Base-by-base conservation (phyloP, 2,329 filamentous ascomycete genomes). In the Onygena corvina region DNA sequence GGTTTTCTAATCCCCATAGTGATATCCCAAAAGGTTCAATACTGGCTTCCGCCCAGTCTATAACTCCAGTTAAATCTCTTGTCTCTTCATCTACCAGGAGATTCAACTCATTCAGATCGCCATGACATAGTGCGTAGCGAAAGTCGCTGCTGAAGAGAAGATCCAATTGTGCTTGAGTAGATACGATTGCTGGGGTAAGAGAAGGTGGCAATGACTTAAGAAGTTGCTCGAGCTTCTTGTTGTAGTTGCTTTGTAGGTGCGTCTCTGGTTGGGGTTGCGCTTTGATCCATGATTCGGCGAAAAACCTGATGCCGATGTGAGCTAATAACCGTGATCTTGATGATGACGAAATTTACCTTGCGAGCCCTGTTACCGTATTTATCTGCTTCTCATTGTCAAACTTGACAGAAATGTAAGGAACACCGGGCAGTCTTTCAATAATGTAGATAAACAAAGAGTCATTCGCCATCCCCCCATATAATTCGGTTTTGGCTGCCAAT, bases 361-460 rank as follows among this genome's bases (percentile, higher is more conserved):
- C 40, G n/a, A 45, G 40, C n/a, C 40, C 40, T 45, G 29, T n/a
- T 20, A 45, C 40, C 14, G 40, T 45, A 27, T 45, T 45, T 23
- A 45, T 29, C 40, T 45, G 40, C 27, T 30, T 45, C 40, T 45
- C 40, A 21, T 27, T 33, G 8, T 33, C 16, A 21, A 50, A 23
- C 1, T 16, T 45, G 33, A 50, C 27, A 25, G 44, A 33, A 18
- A 50, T 50, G 14, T 48, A 48, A 23, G 49, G 23, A 42, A 48
- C 30, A n/a, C 49, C 49, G 9, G 49, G 35, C 16, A 48, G 44
- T 35, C 45, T 51, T 20, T 51, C 45, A 21, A 51, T 48, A 21
- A 33, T 27, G 25, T 51, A 51, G 18, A 44, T 16, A 16, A 44
- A 44, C 18, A 44, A 44, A 14, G 38, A 44, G n/a, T 44, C 14